Percentiles rank a stretch among this genome's conserved stretches.
phyloP scores from a whole-genome alignment of 169 alveolate genomes.

The Cryptosporidium ryanae region DNA sequence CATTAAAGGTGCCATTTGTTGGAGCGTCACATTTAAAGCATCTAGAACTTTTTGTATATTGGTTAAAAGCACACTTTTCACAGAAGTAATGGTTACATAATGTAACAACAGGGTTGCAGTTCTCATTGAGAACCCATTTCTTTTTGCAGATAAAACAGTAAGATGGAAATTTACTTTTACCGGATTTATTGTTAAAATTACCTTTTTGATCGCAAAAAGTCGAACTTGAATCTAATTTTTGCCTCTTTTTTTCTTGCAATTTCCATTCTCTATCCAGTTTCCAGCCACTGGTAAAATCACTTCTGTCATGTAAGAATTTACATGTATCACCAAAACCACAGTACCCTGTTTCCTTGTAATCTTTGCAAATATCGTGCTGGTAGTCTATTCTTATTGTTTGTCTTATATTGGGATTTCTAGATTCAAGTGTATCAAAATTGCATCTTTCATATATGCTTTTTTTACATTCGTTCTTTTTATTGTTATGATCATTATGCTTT shows the following conservation, averaged over 20 bases:
- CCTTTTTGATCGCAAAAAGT: not conserved
- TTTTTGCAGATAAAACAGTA: slow-evolving; percentile 88
- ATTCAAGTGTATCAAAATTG: slow-evolving; percentile 21
- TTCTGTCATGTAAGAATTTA: slow-evolving; percentile 95
- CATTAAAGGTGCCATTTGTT: slow-evolving; percentile 90
- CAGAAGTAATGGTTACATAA: slow-evolving; percentile 94
- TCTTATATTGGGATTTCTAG: slow-evolving; percentile 86
- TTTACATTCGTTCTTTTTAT: not conserved
- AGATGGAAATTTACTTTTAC: slow-evolving; percentile 81
- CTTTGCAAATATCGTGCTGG: slow-evolving; percentile 96
- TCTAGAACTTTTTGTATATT: slow-evolving; percentile 83
- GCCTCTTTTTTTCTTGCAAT: slow-evolving; percentile 85
- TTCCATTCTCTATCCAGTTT: slow-evolving; percentile 93
- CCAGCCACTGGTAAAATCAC: slow-evolving; percentile 97
- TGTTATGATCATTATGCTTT: not conserved
- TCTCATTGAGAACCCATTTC: slow-evolving; percentile 78
- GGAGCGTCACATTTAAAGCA: slow-evolving; percentile 88
- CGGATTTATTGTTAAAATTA: slow-evolving; percentile 6
- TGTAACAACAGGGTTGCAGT: slow-evolving; percentile 90
- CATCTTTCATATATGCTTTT: not conserved
- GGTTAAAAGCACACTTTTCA: slow-evolving; percentile 90
- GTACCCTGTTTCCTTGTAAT: slow-evolving; percentile 96
- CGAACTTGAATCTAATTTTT: slow-evolving; percentile 61
- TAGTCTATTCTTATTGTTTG: slow-evolving; percentile 93
- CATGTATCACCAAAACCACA: slow-evolving; percentile 98